A percentile compares a stretch with the other conserved stretches of the same genome.
These are phyloP conservation scores for Hypoxylon sp. DNA, from an alignment of 2,329 filamentous ascomycete genomes.

Conservation along the genomic window DNA sequence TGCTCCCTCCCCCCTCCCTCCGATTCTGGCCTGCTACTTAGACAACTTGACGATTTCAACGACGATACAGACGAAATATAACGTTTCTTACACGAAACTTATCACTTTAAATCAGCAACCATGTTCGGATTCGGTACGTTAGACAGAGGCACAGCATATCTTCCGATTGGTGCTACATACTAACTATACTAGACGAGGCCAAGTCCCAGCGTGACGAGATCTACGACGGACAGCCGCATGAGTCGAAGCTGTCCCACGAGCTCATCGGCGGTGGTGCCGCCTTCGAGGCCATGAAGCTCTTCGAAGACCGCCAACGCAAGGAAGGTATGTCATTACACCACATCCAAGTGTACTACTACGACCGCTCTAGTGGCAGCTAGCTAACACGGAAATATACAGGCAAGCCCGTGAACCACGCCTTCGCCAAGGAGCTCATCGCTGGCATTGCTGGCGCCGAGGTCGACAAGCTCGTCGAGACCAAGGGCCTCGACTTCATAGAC, in stretches of 20 bases:
- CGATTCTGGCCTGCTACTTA: background rate
- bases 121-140: slow-evolving; percentile 54
- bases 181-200: slow-evolving; percentile 55
- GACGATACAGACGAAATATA: slow-evolving; percentile 13
- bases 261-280: slow-evolving; percentile 80
- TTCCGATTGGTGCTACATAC: background rate
- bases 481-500: slow-evolving; percentile 73
- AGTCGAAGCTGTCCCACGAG: slow-evolving; percentile 78
- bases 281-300: slow-evolving; percentile 84
- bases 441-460: slow-evolving; percentile 80
- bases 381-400: slow-evolving; percentile 58
- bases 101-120: slow-evolving; percentile 35
- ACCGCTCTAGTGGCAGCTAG: background rate
- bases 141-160: background rate
- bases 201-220: slow-evolving; percentile 60
- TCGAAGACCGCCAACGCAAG: slow-evolving; percentile 79
- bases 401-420: slow-evolving; percentile 77
- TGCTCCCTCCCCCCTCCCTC: background rate
- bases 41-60: slow-evolving; percentile 9
- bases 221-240: slow-evolving; percentile 61
- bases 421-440: slow-evolving; percentile 82
- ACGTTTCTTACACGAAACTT: background rate
- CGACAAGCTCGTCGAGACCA: slow-evolving; percentile 80
- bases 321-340: slow-evolving; percentile 64
- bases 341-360: background rate